These are phyloP conservation scores for Neofusicoccum sp. DNA, from an alignment of 2,329 filamentous ascomycete species.

Conservation along the genomic window DNA sequence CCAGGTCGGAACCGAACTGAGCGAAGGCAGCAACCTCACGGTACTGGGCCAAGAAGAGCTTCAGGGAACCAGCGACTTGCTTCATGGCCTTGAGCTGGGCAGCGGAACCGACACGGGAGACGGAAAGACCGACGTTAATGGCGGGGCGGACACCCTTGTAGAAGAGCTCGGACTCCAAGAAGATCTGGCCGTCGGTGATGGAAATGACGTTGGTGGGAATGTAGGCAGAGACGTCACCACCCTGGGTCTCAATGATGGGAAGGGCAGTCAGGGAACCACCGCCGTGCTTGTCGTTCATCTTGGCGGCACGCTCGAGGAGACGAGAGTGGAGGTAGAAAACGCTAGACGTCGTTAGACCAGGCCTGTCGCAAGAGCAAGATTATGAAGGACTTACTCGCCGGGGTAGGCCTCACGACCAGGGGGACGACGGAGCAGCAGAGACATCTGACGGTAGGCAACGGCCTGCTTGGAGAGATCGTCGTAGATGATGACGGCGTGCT, in stretches of 20 bases:
- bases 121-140: slow-evolving; percentile 99
- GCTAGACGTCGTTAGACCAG: slow-evolving; percentile 34
- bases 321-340: slow-evolving; percentile 99
- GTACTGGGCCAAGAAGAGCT: slow-evolving; percentile 99
- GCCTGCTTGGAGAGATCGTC: slow-evolving; percentile 98
- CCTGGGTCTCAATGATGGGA: slow-evolving; percentile 98
- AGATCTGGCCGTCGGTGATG: slow-evolving; percentile 99
- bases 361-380: not conserved
- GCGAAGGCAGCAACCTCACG: slow-evolving; percentile 99
- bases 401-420: slow-evolving; percentile 99
- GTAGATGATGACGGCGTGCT: slow-evolving; percentile 85
- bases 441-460: slow-evolving; percentile 98
- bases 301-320: slow-evolving; percentile 98
- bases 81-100: slow-evolving; percentile 99
- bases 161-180: slow-evolving; percentile 98
- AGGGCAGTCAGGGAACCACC: slow-evolving; percentile 96
- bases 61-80: slow-evolving; percentile 98
- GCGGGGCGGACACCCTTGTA: slow-evolving; percentile 99
- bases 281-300: slow-evolving; percentile 95
- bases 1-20: slow-evolving; percentile 99
- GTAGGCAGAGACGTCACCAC: slow-evolving; percentile 99
- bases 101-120: slow-evolving; percentile 98
- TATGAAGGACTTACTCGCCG: slow-evolving; percentile 64
- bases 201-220: slow-evolving; percentile 99
- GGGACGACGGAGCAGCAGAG: slow-evolving; percentile 92